Conservation (phyloP, 2,329 filamentous ascomycete genomes). For the Xenoacremonium recifei region DNA sequence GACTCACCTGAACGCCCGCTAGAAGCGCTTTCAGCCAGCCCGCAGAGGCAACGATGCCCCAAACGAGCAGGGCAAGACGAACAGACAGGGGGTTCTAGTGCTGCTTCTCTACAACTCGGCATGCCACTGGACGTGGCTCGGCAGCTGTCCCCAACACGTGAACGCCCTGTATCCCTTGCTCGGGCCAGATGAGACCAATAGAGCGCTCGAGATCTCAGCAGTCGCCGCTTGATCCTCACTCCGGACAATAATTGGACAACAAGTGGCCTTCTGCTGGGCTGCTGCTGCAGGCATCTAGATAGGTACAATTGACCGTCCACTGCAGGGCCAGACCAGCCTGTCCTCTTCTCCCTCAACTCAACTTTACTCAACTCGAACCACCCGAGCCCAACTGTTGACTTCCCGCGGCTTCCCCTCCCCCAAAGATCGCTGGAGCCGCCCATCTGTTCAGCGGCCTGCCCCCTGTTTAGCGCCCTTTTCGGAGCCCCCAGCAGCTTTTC, state of each 20-base stretch:
- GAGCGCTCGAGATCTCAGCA: too few relatives aligned
- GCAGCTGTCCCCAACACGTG: slow-evolving; percentile 29
- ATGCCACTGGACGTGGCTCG: slow-evolving; percentile 14
- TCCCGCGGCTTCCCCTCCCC: not conserved
- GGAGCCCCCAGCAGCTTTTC: not conserved
- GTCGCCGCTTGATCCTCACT: too few relatives aligned
- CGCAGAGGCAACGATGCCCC: not conserved
- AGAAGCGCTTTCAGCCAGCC: not conserved
- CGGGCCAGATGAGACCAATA: too few relatives aligned
- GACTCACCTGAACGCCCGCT: too few relatives aligned
- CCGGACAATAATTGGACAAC: too few relatives aligned
- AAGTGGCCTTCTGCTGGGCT: too few relatives aligned
- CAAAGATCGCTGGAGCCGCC: not conserved
- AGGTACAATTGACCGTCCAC: too few relatives aligned
- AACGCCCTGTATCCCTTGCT: slow-evolving; percentile 16
- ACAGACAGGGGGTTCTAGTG: not conserved
- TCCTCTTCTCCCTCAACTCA: slow-evolving; percentile 27
- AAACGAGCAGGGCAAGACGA: not conserved
- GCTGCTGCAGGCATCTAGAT: too few relatives aligned
- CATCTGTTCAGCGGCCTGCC: not conserved
- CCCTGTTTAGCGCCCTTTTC: not conserved
- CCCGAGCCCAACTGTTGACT: slow-evolving; percentile 16
- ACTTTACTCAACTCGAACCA: slow-evolving; percentile 12
- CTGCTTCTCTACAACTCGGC: not conserved
- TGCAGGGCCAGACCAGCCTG: too few relatives aligned